phyloP scores from a whole-genome alignment of 1,139 yeast species.

The Zygosaccharomyces pseudobailii region DNA sequence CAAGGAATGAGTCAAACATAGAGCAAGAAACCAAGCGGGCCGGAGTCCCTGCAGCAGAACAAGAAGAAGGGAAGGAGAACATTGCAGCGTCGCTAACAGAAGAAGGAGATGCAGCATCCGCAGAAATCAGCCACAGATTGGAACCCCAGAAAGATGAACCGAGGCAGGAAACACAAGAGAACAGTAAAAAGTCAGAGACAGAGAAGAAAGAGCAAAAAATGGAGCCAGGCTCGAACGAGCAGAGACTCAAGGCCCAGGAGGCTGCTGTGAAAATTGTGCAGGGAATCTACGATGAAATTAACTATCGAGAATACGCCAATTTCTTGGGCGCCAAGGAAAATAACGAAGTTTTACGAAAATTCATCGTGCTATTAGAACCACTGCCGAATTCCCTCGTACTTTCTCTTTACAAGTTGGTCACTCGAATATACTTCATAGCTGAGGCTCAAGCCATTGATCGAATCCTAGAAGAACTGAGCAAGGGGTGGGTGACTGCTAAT shows the following conservation, averaged over 20 bases:
- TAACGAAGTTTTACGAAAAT: slow-evolving; percentile 25
- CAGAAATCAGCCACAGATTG: neutral
- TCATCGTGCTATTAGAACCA: slow-evolving; percentile 29
- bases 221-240: neutral
- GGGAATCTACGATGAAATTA: slow-evolving; percentile 27
- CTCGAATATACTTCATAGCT: slow-evolving; percentile 65
- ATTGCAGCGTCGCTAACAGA: too few species aligned
- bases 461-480: slow-evolving; percentile 63
- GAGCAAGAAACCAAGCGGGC: neutral
- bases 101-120: too few species aligned
- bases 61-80: too few species aligned
- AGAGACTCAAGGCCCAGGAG: slow-evolving; percentile 4
- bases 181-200: neutral
- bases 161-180: neutral
- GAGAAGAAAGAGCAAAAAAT: neutral
- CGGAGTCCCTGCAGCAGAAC: neutral
- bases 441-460: slow-evolving; percentile 83
- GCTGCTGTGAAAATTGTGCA: slow-evolving; percentile 34
- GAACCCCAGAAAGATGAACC: neutral
- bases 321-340: slow-evolving; percentile 34
- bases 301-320: slow-evolving; percentile 35
- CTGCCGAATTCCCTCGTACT: slow-evolving; percentile 42
- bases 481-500: slow-evolving; percentile 45
- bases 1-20: neutral
- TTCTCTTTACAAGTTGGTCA: slow-evolving; percentile 59